Percentiles rank a stretch among this genome's conserved stretches.
phyloP scores from a whole-genome alignment of 768 basidiomycete species.

The Chlorophyllum brunneum region DNA sequence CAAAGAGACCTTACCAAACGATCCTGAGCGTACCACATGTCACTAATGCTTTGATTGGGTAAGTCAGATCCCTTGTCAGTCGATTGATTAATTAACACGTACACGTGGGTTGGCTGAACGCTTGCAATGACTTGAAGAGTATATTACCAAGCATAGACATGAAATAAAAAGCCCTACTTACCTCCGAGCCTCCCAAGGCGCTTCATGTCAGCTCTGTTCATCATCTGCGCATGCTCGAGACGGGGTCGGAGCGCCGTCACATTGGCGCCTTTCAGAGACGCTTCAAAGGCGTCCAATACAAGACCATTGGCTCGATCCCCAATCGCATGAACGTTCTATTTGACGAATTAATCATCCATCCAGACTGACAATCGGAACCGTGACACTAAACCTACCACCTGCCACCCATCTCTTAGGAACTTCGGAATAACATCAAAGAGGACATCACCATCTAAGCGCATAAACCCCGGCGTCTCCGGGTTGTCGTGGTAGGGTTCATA shows the following conservation, averaged over 20 bases:
- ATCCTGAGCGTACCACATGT: slow-evolving; percentile 88
- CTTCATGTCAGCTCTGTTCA: slow-evolving; percentile 70
- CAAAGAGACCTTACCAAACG: slow-evolving; percentile 54
- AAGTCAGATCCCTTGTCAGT: no score
- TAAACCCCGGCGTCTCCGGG: slow-evolving; percentile 69
- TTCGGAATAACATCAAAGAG: slow-evolving; percentile 60
- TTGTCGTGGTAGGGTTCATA: slow-evolving; percentile 82
- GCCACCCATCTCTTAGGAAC: slow-evolving; percentile 82
- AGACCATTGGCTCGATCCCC: slow-evolving; percentile 86
- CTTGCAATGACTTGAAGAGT: slow-evolving; percentile 74
- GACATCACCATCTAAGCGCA: slow-evolving; percentile 63
- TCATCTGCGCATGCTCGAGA: slow-evolving; percentile 89
- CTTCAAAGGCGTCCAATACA: slow-evolving; percentile 81
- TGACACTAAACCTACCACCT: slow-evolving; percentile 60
- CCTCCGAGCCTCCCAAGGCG: slow-evolving; percentile 79
- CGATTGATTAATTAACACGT: no score
- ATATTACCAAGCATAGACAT: slow-evolving; percentile 11
- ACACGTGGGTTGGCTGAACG: slow-evolving; percentile 89
- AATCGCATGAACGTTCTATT: slow-evolving; percentile 82
- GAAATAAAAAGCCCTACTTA: slow-evolving; percentile 26
- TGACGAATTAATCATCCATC: background rate
- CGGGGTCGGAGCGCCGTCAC: slow-evolving; percentile 69
- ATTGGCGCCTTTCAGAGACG: slow-evolving; percentile 53
- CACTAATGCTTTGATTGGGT: slow-evolving; percentile 53
- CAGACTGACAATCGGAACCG: background rate